Conservation (phyloP, 1,139 yeast species). For the Magnusiomyces suaveolens region DNA sequence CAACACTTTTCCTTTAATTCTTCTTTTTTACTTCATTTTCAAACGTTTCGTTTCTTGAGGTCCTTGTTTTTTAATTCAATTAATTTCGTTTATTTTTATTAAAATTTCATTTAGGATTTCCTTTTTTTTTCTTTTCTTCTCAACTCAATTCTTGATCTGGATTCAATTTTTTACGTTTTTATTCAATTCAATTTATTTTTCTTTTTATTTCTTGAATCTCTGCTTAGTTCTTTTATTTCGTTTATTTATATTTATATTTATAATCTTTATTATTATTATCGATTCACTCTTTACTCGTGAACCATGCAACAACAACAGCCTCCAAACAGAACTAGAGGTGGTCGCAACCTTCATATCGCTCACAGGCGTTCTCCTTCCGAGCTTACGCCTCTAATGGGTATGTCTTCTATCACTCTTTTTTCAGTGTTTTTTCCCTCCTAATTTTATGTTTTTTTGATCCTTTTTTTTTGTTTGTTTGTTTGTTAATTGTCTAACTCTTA, state of each 20-base stretch:
- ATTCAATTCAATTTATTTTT: too few relatives aligned
- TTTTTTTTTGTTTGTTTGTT: conserved; percentile 3
- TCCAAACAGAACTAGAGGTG: conserved; percentile 16
- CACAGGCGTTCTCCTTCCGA: conserved; percentile 93
- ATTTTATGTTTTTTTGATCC: neutral
- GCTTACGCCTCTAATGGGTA: conserved; percentile 81
- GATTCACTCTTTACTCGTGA: neutral
- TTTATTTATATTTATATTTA: neutral
- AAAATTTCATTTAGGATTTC: too few relatives aligned
- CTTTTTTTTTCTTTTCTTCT: too few relatives aligned
- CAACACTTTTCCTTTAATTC: too few relatives aligned
- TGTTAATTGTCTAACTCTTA: too few relatives aligned
- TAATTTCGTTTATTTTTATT: too few relatives aligned
- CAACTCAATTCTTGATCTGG: too few relatives aligned
- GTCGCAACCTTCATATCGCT: conserved; percentile 60
- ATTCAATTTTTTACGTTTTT: too few relatives aligned
- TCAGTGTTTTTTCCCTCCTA: neutral
- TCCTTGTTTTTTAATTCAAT: too few relatives aligned
- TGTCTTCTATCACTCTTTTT: conserved; percentile 20
- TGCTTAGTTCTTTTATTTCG: neutral
- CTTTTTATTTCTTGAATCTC: neutral
- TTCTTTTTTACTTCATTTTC: too few relatives aligned
- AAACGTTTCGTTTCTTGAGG: too few relatives aligned
- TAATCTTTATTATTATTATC: conserved; percentile 2
- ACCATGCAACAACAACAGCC: conserved; percentile 11